Evolutionary conservation across 768 basidiomycete genomes (phyloP).

Genomic region (Sarcodon aspratus): DNA sequence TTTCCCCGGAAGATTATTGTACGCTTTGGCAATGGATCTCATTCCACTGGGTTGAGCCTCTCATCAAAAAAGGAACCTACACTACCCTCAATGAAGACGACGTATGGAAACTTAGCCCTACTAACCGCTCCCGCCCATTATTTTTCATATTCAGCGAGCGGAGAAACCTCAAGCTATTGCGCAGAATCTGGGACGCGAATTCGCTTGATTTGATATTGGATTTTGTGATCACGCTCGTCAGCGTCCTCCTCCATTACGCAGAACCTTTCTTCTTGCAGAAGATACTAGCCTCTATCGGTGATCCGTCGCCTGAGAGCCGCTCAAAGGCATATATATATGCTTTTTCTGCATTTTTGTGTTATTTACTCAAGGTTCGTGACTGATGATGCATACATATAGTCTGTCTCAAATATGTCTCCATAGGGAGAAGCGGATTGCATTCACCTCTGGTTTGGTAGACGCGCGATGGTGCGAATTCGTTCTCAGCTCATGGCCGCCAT

Average conservation of each 20-base stretch:
- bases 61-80: conserved; percentile 35
- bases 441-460: conserved; percentile 72
- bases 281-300: conserved; percentile 49
- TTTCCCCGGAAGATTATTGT: conserved; percentile 73
- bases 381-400: not conserved
- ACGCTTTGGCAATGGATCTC: conserved; percentile 61
- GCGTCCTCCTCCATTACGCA: conserved; percentile 68
- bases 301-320: conserved; percentile 37
- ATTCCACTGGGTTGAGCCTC: conserved; percentile 61
- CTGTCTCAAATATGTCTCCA: not conserved
- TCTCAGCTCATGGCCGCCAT: conserved; percentile 77
- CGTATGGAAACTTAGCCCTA: conserved; percentile 63
- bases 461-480: conserved; percentile 63
- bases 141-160: conserved; percentile 34
- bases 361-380: conserved; percentile 37
- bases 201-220: conserved; percentile 45
- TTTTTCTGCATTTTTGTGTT: conserved; percentile 56
- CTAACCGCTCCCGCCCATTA: conserved; percentile 52
- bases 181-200: conserved; percentile 33
- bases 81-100: conserved; percentile 59
- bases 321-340: conserved; percentile 71
- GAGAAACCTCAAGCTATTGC: conserved; percentile 27
- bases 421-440: conserved; percentile 58
- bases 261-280: conserved; percentile 80
- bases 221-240: conserved; percentile 51